phyloP scores from a whole-genome alignment of 2,329 filamentous ascomycete species.

The Stemphylium lycopersici region DNA sequence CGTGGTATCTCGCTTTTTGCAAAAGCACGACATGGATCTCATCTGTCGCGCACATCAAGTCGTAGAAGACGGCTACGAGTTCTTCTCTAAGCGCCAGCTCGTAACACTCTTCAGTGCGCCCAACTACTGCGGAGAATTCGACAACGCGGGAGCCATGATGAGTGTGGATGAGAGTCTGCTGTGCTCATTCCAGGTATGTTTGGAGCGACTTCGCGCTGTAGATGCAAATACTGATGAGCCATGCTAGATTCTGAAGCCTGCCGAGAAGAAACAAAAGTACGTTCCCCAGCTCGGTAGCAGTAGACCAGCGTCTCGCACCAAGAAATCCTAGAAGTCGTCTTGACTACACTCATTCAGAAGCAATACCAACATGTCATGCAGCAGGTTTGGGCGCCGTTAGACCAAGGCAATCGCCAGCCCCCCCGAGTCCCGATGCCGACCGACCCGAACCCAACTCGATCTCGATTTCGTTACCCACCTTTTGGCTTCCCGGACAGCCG shows the following conservation, averaged over 20 bases:
- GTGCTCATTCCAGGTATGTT: conserved; percentile 92
- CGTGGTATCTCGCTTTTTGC: conserved; percentile 94
- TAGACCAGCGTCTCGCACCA: conserved; percentile 73
- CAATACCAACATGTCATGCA: conserved; percentile 62
- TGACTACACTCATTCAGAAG: conserved; percentile 48
- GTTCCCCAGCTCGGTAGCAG: conserved; percentile 76
- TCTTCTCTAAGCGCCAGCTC: conserved; percentile 97
- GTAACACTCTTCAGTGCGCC: conserved; percentile 97
- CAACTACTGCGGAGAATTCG: conserved; percentile 99
- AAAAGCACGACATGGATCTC: conserved; percentile 99
- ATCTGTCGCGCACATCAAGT: conserved; percentile 99
- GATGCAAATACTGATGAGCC: conserved; percentile 24
- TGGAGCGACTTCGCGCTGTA: neutral
- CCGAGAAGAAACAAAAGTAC: conserved; percentile 99
- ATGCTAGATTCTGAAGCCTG: conserved; percentile 90
- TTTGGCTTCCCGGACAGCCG: conserved; percentile 37
- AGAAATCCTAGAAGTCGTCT: conserved; percentile 67
- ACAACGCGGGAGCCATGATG: conserved; percentile 99
- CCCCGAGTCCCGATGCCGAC: conserved; percentile 41
- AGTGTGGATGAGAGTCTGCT: conserved; percentile 97
- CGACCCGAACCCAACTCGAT: conserved; percentile 38
- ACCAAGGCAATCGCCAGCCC: conserved; percentile 40
- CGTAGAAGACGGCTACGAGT: conserved; percentile 98
- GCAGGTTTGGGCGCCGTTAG: conserved; percentile 96
- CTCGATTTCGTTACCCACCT: conserved; percentile 44